phyloP scores from a whole-genome alignment of 1,284 basidiomycete genomes.

The Naganishia albida region DNA sequence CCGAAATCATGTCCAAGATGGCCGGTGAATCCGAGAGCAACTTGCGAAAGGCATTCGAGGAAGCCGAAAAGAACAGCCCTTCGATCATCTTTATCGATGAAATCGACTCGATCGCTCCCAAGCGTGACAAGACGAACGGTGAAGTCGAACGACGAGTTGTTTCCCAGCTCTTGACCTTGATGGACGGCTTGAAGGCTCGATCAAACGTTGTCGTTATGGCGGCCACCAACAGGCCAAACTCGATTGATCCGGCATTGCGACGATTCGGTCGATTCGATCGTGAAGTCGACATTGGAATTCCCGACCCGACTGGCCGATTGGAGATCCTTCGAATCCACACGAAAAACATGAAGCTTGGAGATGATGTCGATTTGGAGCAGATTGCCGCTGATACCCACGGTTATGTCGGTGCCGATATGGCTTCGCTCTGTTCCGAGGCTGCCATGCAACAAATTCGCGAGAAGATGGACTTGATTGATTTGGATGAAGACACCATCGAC shows the following conservation, averaged over 20 bases:
- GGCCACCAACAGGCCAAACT: constrained; percentile 97
- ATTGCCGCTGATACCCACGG: constrained; percentile 99
- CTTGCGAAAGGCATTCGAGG: constrained; percentile 95
- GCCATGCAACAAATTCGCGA: constrained; percentile 99
- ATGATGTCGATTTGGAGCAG: constrained; percentile 97
- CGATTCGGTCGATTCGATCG: constrained; percentile 99
- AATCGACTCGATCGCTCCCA: constrained; percentile 98
- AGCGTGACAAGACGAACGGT: constrained; percentile 99
- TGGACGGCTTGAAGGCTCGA: constrained; percentile 98
- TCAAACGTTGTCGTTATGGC: constrained; percentile 99
- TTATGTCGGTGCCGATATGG: constrained; percentile 97
- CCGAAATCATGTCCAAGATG: constrained; percentile 99
- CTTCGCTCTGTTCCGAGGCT: constrained; percentile 92
- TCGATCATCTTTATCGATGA: constrained; percentile 99
- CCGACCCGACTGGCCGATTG: constrained; percentile 95
- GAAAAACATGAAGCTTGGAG: constrained; percentile 99
- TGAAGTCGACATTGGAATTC: constrained; percentile 98
- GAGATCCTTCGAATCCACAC: constrained; percentile 99
- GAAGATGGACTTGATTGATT: constrained; percentile 94
- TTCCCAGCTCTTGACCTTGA: constrained; percentile 94
- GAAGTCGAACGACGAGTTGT: constrained; percentile 99
- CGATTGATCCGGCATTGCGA: constrained; percentile 95
- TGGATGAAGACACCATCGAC: constrained; percentile 93
- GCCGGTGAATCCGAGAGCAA: constrained; percentile 98
- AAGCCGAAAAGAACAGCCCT: constrained; percentile 99